A percentile compares a stretch with the other conserved stretches of the same genome.
These are phyloP conservation scores for Sugiyamaella paludigena DNA, from an alignment of 1,139 yeast species.

Conservation along the genomic window DNA sequence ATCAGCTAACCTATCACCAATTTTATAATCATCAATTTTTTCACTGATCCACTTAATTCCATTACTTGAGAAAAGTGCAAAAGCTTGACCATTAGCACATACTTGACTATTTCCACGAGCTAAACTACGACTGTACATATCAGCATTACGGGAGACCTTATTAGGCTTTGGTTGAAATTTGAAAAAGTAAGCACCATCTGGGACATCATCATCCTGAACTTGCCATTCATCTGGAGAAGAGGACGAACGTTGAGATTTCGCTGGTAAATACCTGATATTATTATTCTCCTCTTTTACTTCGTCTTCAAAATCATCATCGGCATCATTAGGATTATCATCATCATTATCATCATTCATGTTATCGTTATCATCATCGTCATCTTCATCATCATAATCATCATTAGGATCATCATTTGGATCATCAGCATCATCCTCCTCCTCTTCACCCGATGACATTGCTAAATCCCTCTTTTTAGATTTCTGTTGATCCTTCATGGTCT, in stretches of 20 bases:
- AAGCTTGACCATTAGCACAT: conserved; percentile 32
- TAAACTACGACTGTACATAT: conserved; percentile 22
- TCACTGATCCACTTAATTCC: conserved; percentile 45
- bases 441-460: background rate
- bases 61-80: conserved; percentile 41
- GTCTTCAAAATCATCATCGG: background rate
- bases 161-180: conserved; percentile 9
- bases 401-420: conserved; percentile 5
- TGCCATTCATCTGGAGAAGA: conserved; percentile 13
- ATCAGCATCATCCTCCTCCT: conserved; percentile 6
- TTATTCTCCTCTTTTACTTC: background rate
- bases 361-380: background rate
- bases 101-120: conserved; percentile 22
- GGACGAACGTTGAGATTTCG: background rate
- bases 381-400: conserved; percentile 1
- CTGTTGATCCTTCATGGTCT: background rate
- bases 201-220: conserved; percentile 18
- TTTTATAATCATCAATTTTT: conserved; percentile 34
- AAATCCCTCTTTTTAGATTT: background rate
- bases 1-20: conserved; percentile 28
- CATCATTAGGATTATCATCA: background rate
- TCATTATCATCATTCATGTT: conserved; percentile 1
- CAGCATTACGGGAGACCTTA: conserved; percentile 15
- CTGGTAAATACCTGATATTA: background rate
- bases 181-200: conserved; percentile 21